Evolutionary conservation across 1,284 basidiomycete genomes (phyloP).

Genomic region (Ganoderma lingzhi): DNA sequence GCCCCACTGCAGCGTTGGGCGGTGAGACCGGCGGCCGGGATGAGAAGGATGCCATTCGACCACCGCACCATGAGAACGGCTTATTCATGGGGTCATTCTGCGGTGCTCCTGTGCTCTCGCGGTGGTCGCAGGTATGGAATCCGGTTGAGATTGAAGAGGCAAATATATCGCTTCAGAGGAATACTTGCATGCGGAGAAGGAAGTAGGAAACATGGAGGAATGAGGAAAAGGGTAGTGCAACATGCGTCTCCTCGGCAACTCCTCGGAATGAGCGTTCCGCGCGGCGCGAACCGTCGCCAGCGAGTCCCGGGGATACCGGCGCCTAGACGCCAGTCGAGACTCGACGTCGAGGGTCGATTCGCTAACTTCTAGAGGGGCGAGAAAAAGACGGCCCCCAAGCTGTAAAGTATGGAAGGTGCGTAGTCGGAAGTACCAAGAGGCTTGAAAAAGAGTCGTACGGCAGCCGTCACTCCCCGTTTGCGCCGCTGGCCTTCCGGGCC

Average conservation of each 20-base stretch:
- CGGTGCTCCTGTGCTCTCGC: conserved; percentile 3
- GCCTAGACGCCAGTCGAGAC: too few relatives aligned
- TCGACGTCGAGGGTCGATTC: too few relatives aligned
- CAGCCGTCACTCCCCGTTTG: too few relatives aligned
- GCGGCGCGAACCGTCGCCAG: too few relatives aligned
- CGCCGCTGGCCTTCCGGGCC: too few relatives aligned
- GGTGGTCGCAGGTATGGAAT: conserved; percentile 3
- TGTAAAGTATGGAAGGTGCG: too few relatives aligned
- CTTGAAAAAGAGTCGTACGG: too few relatives aligned
- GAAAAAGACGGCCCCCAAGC: too few relatives aligned
- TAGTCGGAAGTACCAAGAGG: too few relatives aligned
- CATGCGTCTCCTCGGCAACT: conserved; percentile 58
- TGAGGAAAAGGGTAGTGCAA: conserved; percentile 56
- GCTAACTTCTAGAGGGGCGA: too few relatives aligned
- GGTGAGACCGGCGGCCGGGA: not conserved
- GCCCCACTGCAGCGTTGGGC: not conserved
- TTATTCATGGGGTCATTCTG: conserved; percentile 3
- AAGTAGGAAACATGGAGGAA: not conserved
- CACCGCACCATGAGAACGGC: conserved; percentile 25
- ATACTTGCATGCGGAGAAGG: not conserved
- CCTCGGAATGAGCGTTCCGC: not conserved
- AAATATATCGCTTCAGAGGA: not conserved
- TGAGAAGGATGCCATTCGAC: conserved; percentile 9
- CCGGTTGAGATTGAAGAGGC: not conserved
- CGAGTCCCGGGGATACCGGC: too few relatives aligned